Evolutionary conservation across 2,329 filamentous ascomycete genomes (phyloP).

Genomic region (Fusarium pseudoanthophilum): DNA sequence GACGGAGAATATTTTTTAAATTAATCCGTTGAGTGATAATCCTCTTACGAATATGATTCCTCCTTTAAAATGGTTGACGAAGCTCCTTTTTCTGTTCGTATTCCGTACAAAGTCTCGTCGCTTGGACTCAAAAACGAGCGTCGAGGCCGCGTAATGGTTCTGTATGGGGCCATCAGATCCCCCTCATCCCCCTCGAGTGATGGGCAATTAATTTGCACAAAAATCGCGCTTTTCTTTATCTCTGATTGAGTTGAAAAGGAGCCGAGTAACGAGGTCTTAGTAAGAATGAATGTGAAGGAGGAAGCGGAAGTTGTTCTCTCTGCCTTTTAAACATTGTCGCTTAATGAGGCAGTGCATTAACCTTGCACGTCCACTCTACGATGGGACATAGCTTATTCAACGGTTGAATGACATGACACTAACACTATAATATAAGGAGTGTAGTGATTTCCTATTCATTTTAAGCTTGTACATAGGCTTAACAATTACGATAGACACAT

Average conservation of each 20-base stretch:
- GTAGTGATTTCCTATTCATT: background rate
- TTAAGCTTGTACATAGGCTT: background rate
- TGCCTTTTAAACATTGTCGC: constrained; percentile 9
- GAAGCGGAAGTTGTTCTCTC: background rate
- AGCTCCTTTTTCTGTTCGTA: background rate
- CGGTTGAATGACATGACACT: background rate
- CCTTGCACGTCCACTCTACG: background rate
- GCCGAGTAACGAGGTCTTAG: background rate
- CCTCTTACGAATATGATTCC: background rate
- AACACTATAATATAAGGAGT: background rate
- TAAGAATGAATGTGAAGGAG: background rate
- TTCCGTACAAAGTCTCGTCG: constrained; percentile 19
- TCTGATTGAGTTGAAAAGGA: background rate
- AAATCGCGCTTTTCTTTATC: constrained; percentile 4
- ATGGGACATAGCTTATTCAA: background rate
- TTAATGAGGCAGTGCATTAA: constrained; percentile 25
- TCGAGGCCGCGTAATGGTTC: constrained; percentile 32
- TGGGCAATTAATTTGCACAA: background rate
- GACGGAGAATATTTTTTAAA: background rate
- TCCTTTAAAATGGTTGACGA: background rate
- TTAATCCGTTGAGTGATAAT: background rate
- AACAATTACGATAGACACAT: background rate
- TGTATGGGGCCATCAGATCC: constrained; percentile 15
- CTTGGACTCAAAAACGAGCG: constrained; percentile 12
- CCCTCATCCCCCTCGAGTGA: constrained; percentile 20